phyloP scores from a whole-genome alignment of 129 eudicot species.

The Silybum marianum region DNA sequence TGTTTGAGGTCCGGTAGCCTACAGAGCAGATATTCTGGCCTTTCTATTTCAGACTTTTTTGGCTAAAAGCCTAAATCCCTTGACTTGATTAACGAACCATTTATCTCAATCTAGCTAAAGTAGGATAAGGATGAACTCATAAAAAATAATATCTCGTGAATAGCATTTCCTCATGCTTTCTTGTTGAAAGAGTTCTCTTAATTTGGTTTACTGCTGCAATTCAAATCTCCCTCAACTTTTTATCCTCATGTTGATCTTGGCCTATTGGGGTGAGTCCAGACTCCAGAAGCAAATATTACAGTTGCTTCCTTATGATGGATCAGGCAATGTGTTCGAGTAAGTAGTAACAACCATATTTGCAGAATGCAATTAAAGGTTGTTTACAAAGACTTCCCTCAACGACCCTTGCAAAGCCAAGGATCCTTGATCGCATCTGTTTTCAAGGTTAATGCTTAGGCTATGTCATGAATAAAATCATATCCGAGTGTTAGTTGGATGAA shows the following conservation, averaged over 20 bases:
- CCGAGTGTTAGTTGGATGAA: neutral
- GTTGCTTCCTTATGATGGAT: no score
- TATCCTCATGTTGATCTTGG: neutral
- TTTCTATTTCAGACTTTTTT: neutral
- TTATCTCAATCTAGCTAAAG: neutral
- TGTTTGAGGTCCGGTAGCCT: slow-evolving; percentile 1
- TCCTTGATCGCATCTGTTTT: neutral
- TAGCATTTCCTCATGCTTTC: neutral
- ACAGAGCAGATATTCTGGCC: neutral
- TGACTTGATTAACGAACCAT: neutral
- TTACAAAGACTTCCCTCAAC: no score
- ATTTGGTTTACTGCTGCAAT: neutral
- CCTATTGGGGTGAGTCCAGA: no score
- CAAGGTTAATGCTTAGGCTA: neutral
- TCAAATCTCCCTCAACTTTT: neutral
- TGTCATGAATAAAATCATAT: neutral
- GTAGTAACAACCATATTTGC: no score
- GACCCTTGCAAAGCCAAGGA: no score
- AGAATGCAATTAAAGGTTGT: no score
- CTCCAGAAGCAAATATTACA: no score
- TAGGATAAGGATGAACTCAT: neutral
- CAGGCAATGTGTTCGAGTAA: no score
- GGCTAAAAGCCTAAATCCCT: slow-evolving; percentile 1
- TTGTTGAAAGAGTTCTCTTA: neutral
- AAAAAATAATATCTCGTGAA: neutral